These are phyloP conservation scores for Annulohypoxylon bovei DNA, from an alignment of 495 filamentous ascomycete species.

Conservation along the genomic window DNA sequence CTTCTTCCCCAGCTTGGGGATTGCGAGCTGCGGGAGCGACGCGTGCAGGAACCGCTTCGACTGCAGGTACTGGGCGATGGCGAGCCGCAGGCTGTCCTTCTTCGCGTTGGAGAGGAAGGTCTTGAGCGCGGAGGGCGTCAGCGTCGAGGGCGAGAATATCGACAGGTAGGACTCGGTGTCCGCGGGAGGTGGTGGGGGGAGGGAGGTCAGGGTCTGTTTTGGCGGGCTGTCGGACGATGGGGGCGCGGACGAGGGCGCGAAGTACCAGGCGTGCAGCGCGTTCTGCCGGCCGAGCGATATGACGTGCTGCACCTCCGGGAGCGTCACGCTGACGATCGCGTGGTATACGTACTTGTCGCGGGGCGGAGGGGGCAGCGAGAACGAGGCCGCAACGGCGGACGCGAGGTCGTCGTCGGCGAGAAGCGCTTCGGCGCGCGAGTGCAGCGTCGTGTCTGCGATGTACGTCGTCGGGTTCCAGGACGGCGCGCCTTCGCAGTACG, in stretches of 20 bases:
- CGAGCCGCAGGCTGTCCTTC: slow-evolving; percentile 61
- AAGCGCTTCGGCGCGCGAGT: slow-evolving; percentile 40
- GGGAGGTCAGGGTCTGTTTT: slow-evolving; percentile 37
- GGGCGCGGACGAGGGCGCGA: slow-evolving; percentile 49
- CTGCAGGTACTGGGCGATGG: slow-evolving; percentile 60
- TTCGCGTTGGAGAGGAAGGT: slow-evolving; percentile 67
- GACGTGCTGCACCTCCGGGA: slow-evolving; percentile 63
- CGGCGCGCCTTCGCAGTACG: slow-evolving; percentile 44
- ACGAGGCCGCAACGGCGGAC: slow-evolving; percentile 60
- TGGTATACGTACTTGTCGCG: slow-evolving; percentile 67
- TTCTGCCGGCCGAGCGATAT: slow-evolving; percentile 57
- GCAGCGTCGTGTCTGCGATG: slow-evolving; percentile 33
- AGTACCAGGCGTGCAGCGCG: slow-evolving; percentile 57
- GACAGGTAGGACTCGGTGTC: slow-evolving; percentile 68
- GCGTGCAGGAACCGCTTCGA: slow-evolving; percentile 53
- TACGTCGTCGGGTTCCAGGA: slow-evolving; percentile 42
- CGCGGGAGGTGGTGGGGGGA: slow-evolving; percentile 54
- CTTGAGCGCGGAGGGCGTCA: slow-evolving; percentile 62
- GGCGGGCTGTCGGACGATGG: neutral
- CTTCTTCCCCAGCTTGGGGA: slow-evolving; percentile 52
- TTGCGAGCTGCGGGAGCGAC: slow-evolving; percentile 34
- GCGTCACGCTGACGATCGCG: slow-evolving; percentile 60
- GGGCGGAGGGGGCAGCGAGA: slow-evolving; percentile 53
- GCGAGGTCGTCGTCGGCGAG: slow-evolving; percentile 58
- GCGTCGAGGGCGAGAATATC: slow-evolving; percentile 62